A percentile compares a stretch with the other conserved stretches of the same genome.
Evolutionary conservation across 352 stramenopile species (phyloP).

Genomic region (Globisporangium cystogenes): DNA sequence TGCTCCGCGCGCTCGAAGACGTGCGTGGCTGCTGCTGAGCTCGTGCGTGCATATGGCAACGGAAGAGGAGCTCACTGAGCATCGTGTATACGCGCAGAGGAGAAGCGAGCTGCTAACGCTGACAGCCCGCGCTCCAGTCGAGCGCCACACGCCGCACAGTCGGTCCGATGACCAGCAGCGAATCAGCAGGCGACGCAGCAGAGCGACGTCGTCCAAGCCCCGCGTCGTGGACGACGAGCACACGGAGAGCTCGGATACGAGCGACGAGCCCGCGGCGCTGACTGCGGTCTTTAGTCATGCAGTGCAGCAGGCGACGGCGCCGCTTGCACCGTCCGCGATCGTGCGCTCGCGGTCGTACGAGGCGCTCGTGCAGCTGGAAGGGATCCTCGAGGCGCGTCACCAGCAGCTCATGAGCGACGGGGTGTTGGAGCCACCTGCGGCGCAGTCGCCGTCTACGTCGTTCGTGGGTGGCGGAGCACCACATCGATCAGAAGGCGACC

Average conservation of each 20-base stretch:
- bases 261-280: background rate
- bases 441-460: background rate
- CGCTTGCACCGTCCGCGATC: conserved; percentile 1
- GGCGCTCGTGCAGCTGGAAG: conserved; percentile 63
- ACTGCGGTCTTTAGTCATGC: background rate
- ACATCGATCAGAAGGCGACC: background rate
- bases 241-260: conserved; percentile 6
- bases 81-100: conserved; percentile 13
- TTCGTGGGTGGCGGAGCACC: too few relatives aligned
- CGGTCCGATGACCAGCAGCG: background rate
- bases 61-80: background rate
- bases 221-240: conserved; percentile 7
- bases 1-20: conserved; percentile 61
- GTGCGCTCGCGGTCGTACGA: conserved; percentile 66
- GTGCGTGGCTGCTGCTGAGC: conserved; percentile 16
- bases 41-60: background rate
- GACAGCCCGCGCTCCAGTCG: background rate
- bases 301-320: background rate
- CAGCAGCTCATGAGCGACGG: conserved; percentile 62
- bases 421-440: conserved; percentile 3
- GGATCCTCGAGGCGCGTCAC: conserved; percentile 67
- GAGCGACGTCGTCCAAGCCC: background rate
- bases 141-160: background rate
- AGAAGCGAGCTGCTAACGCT: conserved; percentile 34
- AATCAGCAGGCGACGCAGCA: background rate